Conservation (phyloP, 2,329 filamentous ascomycete genomes). For the Exophiala sp. region DNA sequence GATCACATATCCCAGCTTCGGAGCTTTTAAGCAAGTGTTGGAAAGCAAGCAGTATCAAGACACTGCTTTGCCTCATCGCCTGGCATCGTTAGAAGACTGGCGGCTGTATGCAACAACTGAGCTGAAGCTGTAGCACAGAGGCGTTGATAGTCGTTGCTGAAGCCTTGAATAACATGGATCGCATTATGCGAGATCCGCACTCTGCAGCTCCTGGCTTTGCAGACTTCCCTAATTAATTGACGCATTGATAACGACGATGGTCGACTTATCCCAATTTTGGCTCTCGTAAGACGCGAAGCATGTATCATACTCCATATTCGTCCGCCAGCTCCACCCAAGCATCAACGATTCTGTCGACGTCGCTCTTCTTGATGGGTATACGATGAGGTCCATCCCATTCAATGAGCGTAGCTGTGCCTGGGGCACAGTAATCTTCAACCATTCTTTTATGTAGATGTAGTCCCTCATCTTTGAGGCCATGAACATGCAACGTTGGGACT, state of each 20-base stretch:
- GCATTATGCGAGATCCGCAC: no score
- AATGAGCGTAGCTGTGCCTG: conserved; percentile 53
- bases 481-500: conserved; percentile 65
- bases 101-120: background rate
- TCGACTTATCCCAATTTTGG: no score
- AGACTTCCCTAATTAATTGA: no score
- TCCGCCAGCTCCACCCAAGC: conserved; percentile 53
- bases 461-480: conserved; percentile 60
- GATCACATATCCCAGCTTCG: background rate
- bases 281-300: no score
- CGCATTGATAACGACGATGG: no score
- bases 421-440: conserved; percentile 58
- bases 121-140: background rate
- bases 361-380: conserved; percentile 63
- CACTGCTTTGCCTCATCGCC: background rate
- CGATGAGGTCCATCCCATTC: conserved; percentile 74
- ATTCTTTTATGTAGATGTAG: conserved; percentile 57
- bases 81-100: background rate
- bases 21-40: background rate
- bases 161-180: no score
- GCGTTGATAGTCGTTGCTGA: no score
- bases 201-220: no score
- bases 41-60: background rate
- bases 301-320: conserved; percentile 41
- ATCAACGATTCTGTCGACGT: conserved; percentile 58